Conservation (phyloP, 2,329 filamentous ascomycete species). For the Alternaria triticimaculans region DNA sequence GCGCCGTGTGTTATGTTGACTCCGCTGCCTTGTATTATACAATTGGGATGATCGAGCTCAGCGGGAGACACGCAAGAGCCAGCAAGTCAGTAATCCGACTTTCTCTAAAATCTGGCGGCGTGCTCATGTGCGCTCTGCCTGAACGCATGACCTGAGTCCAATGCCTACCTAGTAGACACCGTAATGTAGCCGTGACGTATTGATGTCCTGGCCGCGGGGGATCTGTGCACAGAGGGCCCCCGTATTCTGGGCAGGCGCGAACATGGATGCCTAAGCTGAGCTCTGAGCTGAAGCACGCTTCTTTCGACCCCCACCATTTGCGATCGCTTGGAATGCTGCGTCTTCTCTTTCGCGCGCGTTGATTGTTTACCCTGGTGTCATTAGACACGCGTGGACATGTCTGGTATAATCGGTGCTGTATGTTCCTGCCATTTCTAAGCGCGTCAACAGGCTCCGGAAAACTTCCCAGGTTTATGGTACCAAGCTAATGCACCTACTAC, state of each 20-base stretch:
- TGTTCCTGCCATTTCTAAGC: neutral
- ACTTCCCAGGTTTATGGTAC: neutral
- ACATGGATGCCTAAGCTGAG: neutral
- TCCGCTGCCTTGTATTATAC: slow-evolving; percentile 11
- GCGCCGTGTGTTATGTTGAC: neutral
- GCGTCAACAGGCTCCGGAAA: neutral
- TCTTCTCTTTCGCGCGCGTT: neutral
- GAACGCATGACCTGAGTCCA: neutral
- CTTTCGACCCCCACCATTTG: neutral
- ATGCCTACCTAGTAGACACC: neutral
- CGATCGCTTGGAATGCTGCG: neutral
- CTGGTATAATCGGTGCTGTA: slow-evolving; percentile 14
- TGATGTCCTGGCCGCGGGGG: slow-evolving; percentile 3
- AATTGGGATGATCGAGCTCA: neutral
- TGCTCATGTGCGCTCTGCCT: neutral
- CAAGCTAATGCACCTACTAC: slow-evolving; percentile 7
- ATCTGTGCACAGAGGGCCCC: slow-evolving; percentile 10
- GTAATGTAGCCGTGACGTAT: neutral
- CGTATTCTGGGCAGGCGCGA: neutral
- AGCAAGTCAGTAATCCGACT: neutral
- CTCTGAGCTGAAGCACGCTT: neutral
- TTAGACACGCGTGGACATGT: slow-evolving; percentile 6
- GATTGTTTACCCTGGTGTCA: neutral
- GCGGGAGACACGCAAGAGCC: neutral
- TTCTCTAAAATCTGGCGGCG: neutral